Conservation (phyloP, 163 green algal genomes). For the Scenedesmus sp. region DNA sequence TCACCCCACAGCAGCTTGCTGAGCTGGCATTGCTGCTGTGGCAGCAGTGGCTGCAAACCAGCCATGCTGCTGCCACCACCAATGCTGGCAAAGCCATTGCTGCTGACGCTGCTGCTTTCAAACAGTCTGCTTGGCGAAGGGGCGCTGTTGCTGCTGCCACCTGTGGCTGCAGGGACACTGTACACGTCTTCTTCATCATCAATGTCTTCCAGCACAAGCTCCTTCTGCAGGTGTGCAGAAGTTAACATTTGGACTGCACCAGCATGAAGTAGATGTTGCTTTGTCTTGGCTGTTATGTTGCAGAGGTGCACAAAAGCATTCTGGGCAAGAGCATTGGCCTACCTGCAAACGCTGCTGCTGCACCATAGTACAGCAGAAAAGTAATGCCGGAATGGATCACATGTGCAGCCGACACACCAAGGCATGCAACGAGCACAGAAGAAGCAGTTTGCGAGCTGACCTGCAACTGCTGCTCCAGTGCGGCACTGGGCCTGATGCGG, state of each 20-base stretch:
- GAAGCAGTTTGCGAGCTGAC: background rate
- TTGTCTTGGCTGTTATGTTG: background rate
- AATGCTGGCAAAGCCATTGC: background rate
- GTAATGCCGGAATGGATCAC: too few relatives aligned
- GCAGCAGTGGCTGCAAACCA: background rate
- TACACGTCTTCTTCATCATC: background rate
- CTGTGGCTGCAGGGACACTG: background rate
- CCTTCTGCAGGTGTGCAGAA: background rate
- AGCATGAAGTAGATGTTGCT: background rate
- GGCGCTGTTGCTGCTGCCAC: background rate
- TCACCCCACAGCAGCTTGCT: slow-evolving; percentile 39
- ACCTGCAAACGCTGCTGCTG: too few relatives aligned
- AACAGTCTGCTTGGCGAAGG: background rate
- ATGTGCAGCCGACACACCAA: background rate
- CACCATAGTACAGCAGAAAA: too few relatives aligned
- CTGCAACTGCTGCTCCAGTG: background rate
- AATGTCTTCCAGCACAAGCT: slow-evolving; percentile 27
- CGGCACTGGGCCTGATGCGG: background rate
- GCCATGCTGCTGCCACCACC: background rate
- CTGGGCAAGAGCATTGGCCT: background rate
- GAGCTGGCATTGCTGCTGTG: slow-evolving; percentile 39
- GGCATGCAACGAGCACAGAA: background rate
- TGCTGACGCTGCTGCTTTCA: background rate
- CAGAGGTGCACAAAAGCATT: background rate
- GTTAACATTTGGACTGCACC: background rate